Evolutionary conservation across 176 grass and related monocot species (phyloP).

Genomic region (Alloteropsis semialata): DNA sequence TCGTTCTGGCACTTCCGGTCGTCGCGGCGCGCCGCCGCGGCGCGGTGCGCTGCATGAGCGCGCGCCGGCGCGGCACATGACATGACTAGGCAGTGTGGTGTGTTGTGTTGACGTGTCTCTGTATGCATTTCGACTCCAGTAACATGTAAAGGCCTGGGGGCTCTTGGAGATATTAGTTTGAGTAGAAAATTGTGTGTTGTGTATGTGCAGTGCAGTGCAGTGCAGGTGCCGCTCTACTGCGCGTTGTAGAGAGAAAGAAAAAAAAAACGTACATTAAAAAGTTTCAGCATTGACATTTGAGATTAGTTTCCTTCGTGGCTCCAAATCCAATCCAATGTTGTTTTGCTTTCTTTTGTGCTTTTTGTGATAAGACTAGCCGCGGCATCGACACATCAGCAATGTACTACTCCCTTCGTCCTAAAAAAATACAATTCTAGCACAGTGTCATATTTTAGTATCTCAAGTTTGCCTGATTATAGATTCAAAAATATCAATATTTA

Average conservation of each 20-base stretch:
- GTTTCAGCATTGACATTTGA: too few relatives aligned
- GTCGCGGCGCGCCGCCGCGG: background rate
- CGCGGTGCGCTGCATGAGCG: background rate
- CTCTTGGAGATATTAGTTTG: background rate
- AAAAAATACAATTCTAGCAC: too few relatives aligned
- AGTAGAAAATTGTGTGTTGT: background rate
- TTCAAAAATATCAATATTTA: too few relatives aligned
- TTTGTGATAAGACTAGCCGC: background rate
- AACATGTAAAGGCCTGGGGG: background rate
- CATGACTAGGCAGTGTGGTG: background rate
- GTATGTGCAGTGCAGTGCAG: background rate
- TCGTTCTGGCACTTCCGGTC: constrained; percentile 29
- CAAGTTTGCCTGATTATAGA: too few relatives aligned
- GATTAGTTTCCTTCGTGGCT: background rate
- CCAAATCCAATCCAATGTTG: background rate
- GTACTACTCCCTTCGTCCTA: too few relatives aligned
- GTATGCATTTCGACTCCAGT: background rate
- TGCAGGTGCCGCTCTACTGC: background rate
- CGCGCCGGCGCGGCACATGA: background rate
- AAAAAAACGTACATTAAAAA: background rate
- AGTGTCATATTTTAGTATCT: too few relatives aligned
- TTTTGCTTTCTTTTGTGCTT: background rate
- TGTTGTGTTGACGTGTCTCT: background rate
- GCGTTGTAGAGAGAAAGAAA: background rate
- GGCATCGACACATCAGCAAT: background rate